A percentile compares a stretch with the other conserved stretches of the same genome.
phyloP scores from a whole-genome alignment of 257 asterid genomes.

The Solanum sejunctum region DNA sequence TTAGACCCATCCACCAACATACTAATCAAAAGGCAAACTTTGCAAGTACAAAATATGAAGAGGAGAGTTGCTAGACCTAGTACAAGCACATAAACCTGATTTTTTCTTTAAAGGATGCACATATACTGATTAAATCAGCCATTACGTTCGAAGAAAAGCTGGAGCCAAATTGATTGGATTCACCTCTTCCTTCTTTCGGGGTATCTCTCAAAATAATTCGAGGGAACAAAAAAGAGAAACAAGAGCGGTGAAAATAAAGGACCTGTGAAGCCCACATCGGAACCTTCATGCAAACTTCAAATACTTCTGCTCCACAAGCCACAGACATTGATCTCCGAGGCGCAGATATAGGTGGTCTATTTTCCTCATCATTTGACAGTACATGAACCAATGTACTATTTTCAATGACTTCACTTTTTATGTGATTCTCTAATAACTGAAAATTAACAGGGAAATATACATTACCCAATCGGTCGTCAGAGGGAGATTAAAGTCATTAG shows the following conservation, averaged over 20 bases:
- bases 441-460: background rate
- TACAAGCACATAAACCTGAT: background rate
- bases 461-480: background rate
- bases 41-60: background rate
- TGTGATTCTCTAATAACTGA: conserved; percentile 88
- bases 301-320: conserved; percentile 93
- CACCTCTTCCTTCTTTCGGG: background rate
- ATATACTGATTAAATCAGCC: background rate
- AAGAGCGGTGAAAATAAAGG: background rate
- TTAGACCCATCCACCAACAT: background rate
- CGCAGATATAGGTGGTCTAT: conserved; percentile 38
- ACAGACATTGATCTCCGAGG: conserved; percentile 88
- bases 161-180: background rate
- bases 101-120: background rate
- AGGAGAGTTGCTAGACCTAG: background rate
- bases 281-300: conserved; percentile 77
- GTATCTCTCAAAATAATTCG: background rate
- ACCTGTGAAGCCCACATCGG: conserved; percentile 99
- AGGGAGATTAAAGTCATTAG: background rate
- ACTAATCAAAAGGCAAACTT: background rate
- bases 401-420: conserved; percentile 85
- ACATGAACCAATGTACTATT: conserved; percentile 59
- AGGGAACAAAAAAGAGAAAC: background rate
- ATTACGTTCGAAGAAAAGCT: background rate
- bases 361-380: conserved; percentile 37